These are phyloP conservation scores for Asterophora parasitica DNA, from an alignment of 768 basidiomycete species.

Conservation along the genomic window DNA sequence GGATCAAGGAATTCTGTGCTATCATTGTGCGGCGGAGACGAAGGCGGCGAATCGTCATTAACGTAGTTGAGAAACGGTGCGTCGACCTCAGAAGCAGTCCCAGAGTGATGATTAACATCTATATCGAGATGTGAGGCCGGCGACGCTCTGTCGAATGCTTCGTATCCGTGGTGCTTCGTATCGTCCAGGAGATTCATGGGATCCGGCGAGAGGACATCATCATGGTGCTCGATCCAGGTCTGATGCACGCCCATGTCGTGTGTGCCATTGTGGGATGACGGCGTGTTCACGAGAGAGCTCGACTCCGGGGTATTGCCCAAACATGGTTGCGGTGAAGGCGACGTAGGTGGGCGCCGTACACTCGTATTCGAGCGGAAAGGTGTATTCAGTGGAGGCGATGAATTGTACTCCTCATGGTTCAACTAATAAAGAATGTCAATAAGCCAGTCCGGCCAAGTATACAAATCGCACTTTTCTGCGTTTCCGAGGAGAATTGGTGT, in stretches of 20 bases:
- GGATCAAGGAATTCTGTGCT: constrained; percentile 15
- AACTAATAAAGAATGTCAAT: not conserved
- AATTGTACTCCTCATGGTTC: not conserved
- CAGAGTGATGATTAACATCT: not conserved
- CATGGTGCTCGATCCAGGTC: not conserved
- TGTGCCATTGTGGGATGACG: not conserved
- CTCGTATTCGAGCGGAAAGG: not conserved
- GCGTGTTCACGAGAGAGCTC: constrained; percentile 5
- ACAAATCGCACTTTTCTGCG: constrained; percentile 12
- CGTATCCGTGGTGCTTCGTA: not conserved
- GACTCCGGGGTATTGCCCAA: constrained; percentile 3
- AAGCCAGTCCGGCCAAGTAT: not conserved
- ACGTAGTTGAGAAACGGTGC: not conserved
- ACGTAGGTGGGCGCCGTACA: not conserved
- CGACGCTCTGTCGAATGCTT: not conserved
- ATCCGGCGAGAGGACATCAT: not conserved
- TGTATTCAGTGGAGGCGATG: not conserved
- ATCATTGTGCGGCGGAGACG: constrained; percentile 2
- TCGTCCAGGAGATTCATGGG: not conserved
- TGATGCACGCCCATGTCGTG: not conserved
- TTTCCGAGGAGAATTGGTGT: constrained; percentile 20
- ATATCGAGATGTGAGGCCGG: not conserved
- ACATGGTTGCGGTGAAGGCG: not conserved
- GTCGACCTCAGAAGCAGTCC: not conserved
- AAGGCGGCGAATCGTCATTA: constrained; percentile 10